Evolutionary conservation across 2,329 filamentous ascomycete genomes (phyloP).

Genomic region (Aurifilum marmelostoma): DNA sequence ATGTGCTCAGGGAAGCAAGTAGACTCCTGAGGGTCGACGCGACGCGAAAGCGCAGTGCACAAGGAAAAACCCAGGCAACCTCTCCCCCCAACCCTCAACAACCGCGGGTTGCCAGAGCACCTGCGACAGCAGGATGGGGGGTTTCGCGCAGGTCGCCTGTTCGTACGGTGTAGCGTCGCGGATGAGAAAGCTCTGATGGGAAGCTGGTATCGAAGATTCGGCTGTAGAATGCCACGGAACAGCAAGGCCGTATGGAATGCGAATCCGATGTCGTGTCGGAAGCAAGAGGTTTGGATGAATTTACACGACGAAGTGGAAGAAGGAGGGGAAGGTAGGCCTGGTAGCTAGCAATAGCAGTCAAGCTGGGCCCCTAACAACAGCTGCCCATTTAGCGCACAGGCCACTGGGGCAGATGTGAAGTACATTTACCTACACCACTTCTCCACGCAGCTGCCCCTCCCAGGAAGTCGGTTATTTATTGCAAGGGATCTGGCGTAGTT

Average conservation of each 20-base stretch:
- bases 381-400: conserved; percentile 6
- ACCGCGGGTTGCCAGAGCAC: conserved; percentile 17
- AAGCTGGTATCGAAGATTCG: not conserved
- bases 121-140: conserved; percentile 15
- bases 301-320: not conserved
- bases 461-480: not conserved
- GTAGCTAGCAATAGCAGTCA: not conserved
- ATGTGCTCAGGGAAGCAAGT: not conserved
- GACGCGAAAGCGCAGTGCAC: not conserved
- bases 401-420: not conserved
- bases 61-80: not conserved
- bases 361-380: not conserved
- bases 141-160: not conserved
- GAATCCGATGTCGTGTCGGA: not conserved
- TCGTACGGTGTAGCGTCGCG: conserved; percentile 9
- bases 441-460: not conserved
- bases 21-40: not conserved
- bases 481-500: not conserved
- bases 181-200: not conserved
- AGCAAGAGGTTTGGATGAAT: not conserved
- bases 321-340: not conserved
- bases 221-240: too few relatives aligned
- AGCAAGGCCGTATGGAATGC: not conserved
- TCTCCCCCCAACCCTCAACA: conserved; percentile 23
- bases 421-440: not conserved